Evolutionary conservation across 495 filamentous ascomycete genomes (phyloP).

Genomic region (Lophiostoma macrostomum): DNA sequence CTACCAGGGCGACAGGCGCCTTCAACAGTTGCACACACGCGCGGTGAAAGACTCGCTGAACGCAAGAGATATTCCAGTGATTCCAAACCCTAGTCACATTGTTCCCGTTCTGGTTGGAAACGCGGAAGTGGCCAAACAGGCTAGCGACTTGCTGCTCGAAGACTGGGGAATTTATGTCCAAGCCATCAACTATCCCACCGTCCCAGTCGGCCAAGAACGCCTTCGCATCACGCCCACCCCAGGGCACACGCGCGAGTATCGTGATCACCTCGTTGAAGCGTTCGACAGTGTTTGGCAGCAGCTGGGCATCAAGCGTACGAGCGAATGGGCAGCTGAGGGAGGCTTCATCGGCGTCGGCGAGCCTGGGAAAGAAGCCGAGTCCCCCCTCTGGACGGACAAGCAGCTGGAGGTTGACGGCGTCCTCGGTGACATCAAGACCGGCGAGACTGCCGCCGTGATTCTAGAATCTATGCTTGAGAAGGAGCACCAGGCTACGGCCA

Average conservation of each 20-base stretch:
- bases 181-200: constrained; percentile 98
- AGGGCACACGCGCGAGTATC: constrained; percentile 77
- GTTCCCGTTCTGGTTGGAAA: constrained; percentile 91
- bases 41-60: constrained; percentile 79
- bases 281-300: constrained; percentile 83
- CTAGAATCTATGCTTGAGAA: constrained; percentile 44
- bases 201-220: constrained; percentile 92
- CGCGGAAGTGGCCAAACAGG: constrained; percentile 87
- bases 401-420: constrained; percentile 70
- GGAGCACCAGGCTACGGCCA: constrained; percentile 43
- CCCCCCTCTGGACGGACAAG: constrained; percentile 79
- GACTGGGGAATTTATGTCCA: constrained; percentile 94
- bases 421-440: constrained; percentile 51
- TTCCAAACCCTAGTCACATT: constrained; percentile 96
- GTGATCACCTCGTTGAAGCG: constrained; percentile 79
- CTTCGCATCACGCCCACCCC: constrained; percentile 94
- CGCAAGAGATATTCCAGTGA: constrained; percentile 86
- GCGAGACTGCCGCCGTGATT: constrained; percentile 38
- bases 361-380: constrained; percentile 52
- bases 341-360: constrained; percentile 92
- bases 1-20: constrained; percentile 74
- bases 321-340: constrained; percentile 84
- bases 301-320: constrained; percentile 84
- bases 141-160: constrained; percentile 81
- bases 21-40: constrained; percentile 94